Base-by-base conservation (phyloP, 352 stramenopile genomes). In the Phytophthora chlamydospora region DNA sequence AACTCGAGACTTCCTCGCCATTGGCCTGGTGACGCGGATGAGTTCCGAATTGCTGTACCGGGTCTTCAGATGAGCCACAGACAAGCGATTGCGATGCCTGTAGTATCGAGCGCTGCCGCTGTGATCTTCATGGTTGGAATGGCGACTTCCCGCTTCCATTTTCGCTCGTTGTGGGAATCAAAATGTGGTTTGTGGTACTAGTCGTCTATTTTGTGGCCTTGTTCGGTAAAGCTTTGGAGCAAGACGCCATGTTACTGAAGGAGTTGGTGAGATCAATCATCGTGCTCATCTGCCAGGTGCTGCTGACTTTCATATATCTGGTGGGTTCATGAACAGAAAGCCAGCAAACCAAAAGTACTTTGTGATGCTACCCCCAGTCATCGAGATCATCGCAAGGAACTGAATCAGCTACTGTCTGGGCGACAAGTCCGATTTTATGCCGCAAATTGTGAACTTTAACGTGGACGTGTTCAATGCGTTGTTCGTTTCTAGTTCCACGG, bases 381-480 rank as follows among this genome's bases (percentile, higher is more conserved):
- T 85, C 40, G 83, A 83, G 50, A 68, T 81, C 12, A 32, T 42
- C 1, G 27, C 57, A 32, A 83, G 74, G 62, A 79, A 83, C 56
- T 58, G 49, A 49, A 77, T 66, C 13, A 54, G 58, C 21, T 44
- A 32, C 11, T 59, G 47, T 4, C 21, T 66, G 1, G 48, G 48
- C 6, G 34, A 42, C n/a, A 67, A 62, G 6, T 39, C 59, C 6
- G 65, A 77, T 31, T 21, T 59, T 8, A 72, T 73, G 33, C 61
- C 75, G 3, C 59, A 84, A 41, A 58, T 73, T 4, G 56, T 80
- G 14, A 71, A 77, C 5, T 75, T 84, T 60, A 78, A 84, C 31
- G 62, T 75, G 29, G 68, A 84, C 38, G 47, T 84, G 9, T 84
- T 79, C 58, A 69, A 80, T 43, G 43, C 75, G 35, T 38, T 84